Evolutionary conservation across 352 stramenopile genomes (phyloP), one percentile per base, ranked within the genome.

Genomic region (Phytopythium aichiense): DNA sequence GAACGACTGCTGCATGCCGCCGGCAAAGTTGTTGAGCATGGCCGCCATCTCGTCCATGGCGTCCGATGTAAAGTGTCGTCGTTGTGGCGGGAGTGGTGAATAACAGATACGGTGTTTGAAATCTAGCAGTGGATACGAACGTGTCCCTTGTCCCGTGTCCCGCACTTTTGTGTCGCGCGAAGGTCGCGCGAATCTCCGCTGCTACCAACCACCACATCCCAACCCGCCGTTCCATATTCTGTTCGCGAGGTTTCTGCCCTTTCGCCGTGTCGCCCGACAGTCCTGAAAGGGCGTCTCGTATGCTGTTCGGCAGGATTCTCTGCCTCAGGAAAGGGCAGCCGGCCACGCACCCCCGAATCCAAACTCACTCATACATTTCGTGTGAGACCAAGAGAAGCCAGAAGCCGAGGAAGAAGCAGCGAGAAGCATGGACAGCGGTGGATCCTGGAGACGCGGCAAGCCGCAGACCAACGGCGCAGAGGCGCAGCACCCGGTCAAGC

Each of bases 1-100:
- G 58, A 92, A 91, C 51, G 83, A 92, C 65, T 87, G 72, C 67
- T 90, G 81, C 55, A 92, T 65, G 2, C 77, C 79, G 25, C 74
- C 78, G 4, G 81, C 77, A 51, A 87, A 84, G 43, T 60, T 70
- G 64, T 77, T 73, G 12, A 92, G 73, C 79, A 85, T 79, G 38
- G 74, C 64, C 43, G 81, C 81, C 71, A 88, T 84, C 56, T 89
- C 76, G 48, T 90, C 83, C 81, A 89, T 92, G 40, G 57, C 71
- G 42, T 40, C 4, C 28, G 28, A 31, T 31, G 0, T 4, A 40
- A 40, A 15, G 35, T 40, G 35, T 40, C 35, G 35, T 15, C 2
- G 35, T 40, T 7, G 12, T 16, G 12, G 12, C 5, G 2, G 35
- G 35, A 40, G 33, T 40, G 0, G 35, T 31, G 1, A 40, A 40